Percentiles rank a stretch among this genome's conserved stretches.
Evolutionary conservation across 352 stramenopile species (phyloP).

Genomic region (Phytophthora vignae): DNA sequence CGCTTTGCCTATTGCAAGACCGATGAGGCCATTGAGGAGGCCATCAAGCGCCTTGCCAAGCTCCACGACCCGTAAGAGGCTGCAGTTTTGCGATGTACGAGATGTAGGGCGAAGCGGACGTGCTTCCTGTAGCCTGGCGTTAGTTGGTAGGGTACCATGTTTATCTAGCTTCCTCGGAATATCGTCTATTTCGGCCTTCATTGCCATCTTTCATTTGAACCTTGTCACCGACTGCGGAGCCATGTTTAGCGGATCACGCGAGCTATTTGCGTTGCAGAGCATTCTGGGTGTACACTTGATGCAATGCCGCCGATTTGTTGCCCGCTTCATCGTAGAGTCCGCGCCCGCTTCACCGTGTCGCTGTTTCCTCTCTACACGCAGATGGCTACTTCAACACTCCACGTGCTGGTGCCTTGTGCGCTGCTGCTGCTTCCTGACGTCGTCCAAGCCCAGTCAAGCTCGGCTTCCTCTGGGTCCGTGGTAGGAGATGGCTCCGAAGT

Average conservation of each 20-base stretch:
- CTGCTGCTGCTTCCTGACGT: constrained; percentile 10
- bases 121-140: constrained; percentile 12
- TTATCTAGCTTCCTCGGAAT: neutral
- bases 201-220: neutral
- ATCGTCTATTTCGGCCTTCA: neutral
- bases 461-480: constrained; percentile 16
- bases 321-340: constrained; percentile 13
- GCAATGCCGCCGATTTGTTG: constrained; percentile 26
- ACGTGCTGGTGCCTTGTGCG: neutral
- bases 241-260: constrained; percentile 20
- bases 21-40: constrained; percentile 91
- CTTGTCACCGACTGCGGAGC: neutral
- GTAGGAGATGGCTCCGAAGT: constrained; percentile 6
- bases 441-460: constrained; percentile 22
- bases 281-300: neutral
- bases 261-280: constrained; percentile 22
- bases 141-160: constrained; percentile 12
- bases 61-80: constrained; percentile 38
- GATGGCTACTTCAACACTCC: constrained; percentile 25
- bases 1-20: constrained; percentile 98
- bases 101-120: neutral
- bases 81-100: neutral
- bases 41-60: constrained; percentile 73
- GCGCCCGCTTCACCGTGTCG: constrained; percentile 20
- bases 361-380: constrained; percentile 2